Percentiles rank a stretch among this genome's conserved stretches.
Evolutionary conservation across 495 filamentous ascomycete species (phyloP).

Genomic region (Penicillium ochrochloron): DNA sequence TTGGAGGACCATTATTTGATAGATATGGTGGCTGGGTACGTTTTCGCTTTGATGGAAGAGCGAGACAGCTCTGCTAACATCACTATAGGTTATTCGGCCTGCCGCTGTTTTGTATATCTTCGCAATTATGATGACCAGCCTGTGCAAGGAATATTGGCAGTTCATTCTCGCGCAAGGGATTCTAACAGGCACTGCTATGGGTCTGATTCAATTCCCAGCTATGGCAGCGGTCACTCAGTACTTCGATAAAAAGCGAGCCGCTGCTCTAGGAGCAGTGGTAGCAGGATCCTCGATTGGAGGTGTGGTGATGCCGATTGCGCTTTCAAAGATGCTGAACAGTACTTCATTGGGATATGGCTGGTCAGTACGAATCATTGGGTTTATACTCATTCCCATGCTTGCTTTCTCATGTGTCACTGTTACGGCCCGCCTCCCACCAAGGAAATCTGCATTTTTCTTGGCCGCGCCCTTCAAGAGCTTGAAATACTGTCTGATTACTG

Average conservation of each 20-base stretch:
- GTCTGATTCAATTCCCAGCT: neutral
- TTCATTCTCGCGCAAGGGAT: neutral
- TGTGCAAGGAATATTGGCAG: neutral
- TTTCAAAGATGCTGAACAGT: neutral
- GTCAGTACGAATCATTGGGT: neutral
- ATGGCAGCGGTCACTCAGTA: conserved; percentile 26
- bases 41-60: neutral
- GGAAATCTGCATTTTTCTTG: neutral
- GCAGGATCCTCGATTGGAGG: conserved; percentile 33
- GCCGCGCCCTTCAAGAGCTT: neutral
- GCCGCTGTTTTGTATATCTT: neutral
- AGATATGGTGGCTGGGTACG: neutral
- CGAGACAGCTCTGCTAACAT: neutral
- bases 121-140: neutral
- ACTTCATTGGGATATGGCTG: neutral
- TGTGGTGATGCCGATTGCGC: conserved; percentile 6
- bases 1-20: neutral
- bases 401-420: neutral
- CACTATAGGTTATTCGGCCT: neutral
- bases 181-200: neutral
- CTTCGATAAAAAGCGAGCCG: conserved; percentile 51
- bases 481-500: neutral
- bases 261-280: conserved; percentile 51
- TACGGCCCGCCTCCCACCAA: neutral
- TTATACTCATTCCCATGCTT: neutral